Evolutionary conservation across 2,329 filamentous ascomycete genomes (phyloP).

Genomic region (Pseudofabraea citricarpa): DNA sequence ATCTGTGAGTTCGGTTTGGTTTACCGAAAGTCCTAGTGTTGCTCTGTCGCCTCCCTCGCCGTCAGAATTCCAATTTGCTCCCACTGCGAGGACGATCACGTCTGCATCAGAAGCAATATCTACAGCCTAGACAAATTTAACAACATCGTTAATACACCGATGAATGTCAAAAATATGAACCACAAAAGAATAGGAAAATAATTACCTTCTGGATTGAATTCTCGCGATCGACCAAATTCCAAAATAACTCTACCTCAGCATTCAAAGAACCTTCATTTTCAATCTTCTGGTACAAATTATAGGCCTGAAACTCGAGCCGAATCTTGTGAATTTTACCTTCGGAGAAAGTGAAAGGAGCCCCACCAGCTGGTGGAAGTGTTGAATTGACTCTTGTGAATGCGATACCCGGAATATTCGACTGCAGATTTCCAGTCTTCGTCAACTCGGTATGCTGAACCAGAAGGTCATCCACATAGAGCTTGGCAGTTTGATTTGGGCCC

Average conservation of each 20-base stretch:
- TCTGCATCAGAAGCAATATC: slow-evolving; percentile 31
- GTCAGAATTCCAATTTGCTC: slow-evolving; percentile 40
- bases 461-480: slow-evolving; percentile 31
- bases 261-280: slow-evolving; percentile 36
- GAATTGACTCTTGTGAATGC: slow-evolving; percentile 31
- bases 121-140: slow-evolving; percentile 22
- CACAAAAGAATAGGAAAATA: not conserved
- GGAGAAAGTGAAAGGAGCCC: slow-evolving; percentile 33
- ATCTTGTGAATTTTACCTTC: slow-evolving; percentile 30
- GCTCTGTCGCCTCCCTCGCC: slow-evolving; percentile 37
- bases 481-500: slow-evolving; percentile 34
- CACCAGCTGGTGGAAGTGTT: slow-evolving; percentile 32
- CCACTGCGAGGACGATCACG: slow-evolving; percentile 34
- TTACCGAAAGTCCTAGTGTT: slow-evolving; percentile 30
- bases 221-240: slow-evolving; percentile 37
- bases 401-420: slow-evolving; percentile 36
- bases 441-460: slow-evolving; percentile 25
- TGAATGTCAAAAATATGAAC: not conserved
- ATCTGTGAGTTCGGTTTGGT: slow-evolving; percentile 32
- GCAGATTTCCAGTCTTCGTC: slow-evolving; percentile 27
- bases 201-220: slow-evolving; percentile 21
- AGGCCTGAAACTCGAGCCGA: slow-evolving; percentile 38
- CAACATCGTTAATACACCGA: too few species aligned
- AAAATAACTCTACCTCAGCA: slow-evolving; percentile 37
- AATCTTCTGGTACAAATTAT: slow-evolving; percentile 33